These are phyloP conservation scores for Grosmannia penicillata DNA, from an alignment of 2,329 filamentous ascomycete genomes.

Conservation along the genomic window DNA sequence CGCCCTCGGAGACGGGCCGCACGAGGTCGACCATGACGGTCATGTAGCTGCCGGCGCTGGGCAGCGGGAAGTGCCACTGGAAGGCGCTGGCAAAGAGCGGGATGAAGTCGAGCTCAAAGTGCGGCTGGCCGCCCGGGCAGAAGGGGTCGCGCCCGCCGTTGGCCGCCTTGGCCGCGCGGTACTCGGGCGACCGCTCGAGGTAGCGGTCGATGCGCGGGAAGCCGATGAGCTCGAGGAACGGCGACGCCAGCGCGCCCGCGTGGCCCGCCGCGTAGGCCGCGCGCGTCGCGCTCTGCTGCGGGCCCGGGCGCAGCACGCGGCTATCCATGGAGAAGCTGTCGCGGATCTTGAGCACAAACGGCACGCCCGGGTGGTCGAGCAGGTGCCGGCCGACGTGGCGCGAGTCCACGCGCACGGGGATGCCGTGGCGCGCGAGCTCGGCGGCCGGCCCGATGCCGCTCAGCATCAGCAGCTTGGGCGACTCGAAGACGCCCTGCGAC, in stretches of 20 bases:
- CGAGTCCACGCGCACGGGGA: constrained; percentile 37
- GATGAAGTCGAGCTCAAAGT: constrained; percentile 49
- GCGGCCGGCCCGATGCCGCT: constrained; percentile 43
- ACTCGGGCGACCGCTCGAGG: constrained; percentile 31
- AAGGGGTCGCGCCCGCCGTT: constrained; percentile 37
- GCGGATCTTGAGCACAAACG: constrained; percentile 30
- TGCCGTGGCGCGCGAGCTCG: constrained; percentile 37
- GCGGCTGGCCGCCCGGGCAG: constrained; percentile 39
- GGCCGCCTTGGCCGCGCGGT: constrained; percentile 24
- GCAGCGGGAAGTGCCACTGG: constrained; percentile 30
- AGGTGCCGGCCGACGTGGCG: constrained; percentile 51
- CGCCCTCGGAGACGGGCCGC: constrained; percentile 25
- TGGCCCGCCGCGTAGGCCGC: constrained; percentile 21
- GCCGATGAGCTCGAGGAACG: constrained; percentile 35
- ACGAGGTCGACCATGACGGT: constrained; percentile 39
- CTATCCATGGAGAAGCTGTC: constrained; percentile 25
- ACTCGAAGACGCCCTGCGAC: constrained; percentile 42
- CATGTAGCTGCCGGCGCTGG: constrained; percentile 30
- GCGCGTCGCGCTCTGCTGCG: constrained; percentile 19
- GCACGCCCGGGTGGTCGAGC: constrained; percentile 43
- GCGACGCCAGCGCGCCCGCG: constrained; percentile 18
- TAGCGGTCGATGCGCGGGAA: constrained; percentile 42
- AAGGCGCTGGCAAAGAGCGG: constrained; percentile 36
- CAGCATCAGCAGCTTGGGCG: constrained; percentile 49
- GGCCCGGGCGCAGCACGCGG: constrained; percentile 22